phyloP scores from a whole-genome alignment of 225 moss, liverwort and hornwort species.

The Pseudoscleropodium purum region DNA sequence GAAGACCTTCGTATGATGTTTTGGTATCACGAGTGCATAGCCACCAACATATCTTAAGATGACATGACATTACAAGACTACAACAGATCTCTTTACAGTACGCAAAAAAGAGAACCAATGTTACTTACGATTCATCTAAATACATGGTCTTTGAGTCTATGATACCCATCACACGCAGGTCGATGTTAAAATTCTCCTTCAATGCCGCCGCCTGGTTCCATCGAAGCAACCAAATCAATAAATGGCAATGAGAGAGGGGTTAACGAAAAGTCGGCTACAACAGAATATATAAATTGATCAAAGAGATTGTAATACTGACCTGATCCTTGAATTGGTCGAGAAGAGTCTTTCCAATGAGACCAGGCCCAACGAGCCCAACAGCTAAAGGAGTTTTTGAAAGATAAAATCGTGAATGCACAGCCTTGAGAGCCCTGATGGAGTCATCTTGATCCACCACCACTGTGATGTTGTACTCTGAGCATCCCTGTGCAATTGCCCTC shows the following conservation, averaged over 20 bases:
- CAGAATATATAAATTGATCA: neutral
- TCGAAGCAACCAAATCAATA: neutral
- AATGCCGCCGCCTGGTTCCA: slow-evolving; percentile 52
- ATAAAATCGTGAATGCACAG: slow-evolving; percentile 94
- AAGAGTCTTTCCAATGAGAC: slow-evolving; percentile 86
- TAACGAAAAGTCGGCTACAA: neutral
- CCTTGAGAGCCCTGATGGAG: slow-evolving; percentile 83
- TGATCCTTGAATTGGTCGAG: slow-evolving; percentile 88
- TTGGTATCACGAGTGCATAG: neutral
- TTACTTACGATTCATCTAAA: slow-evolving; percentile 78
- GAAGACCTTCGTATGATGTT: neutral
- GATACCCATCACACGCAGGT: slow-evolving; percentile 89
- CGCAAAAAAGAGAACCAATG: neutral
- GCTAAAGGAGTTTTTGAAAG: slow-evolving; percentile 96
- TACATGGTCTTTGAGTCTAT: slow-evolving; percentile 69
- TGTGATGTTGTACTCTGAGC: slow-evolving; percentile 98
- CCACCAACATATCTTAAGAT: neutral
- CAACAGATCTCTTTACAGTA: neutral
- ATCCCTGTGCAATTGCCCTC: slow-evolving; percentile 97
- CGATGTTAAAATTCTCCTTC: slow-evolving; percentile 91
- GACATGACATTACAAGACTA: neutral
- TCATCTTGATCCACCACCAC: slow-evolving; percentile 90
- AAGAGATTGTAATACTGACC: slow-evolving; percentile 22
- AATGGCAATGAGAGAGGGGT: neutral
- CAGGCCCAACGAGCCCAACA: slow-evolving; percentile 90